Evolutionary conservation across 768 basidiomycete genomes (phyloP), one percentile per base, ranked within the genome.

Genomic region (Naganishia onofrii): DNA sequence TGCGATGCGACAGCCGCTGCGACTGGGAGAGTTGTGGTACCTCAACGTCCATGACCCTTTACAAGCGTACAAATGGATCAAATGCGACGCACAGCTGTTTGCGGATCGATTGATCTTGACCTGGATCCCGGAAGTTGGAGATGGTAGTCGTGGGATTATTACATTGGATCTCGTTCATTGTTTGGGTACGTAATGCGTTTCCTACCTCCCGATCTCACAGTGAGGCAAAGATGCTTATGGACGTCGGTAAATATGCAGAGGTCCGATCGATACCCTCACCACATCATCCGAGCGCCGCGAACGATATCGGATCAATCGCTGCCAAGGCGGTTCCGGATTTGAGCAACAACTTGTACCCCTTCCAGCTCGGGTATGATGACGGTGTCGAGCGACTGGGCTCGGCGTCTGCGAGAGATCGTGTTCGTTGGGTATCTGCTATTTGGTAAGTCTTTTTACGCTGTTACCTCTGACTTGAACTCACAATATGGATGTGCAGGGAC

Each of bases 341-440:
- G 80, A 15, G 81, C 84, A 76, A 89, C 93, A 71, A 85, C 87
- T 69, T 95, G 4, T 91, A 91, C 68, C 93, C 93, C 0, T 95
- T 96, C 81, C 92, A 94, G 78, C 85, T 96, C 32, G 79, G 93
- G 42, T 96, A 96, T 77, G 85, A 86, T 13, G 93, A 96, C 78
- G 93, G 93, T 0, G 88, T 93, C 1, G 93, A 96, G 78, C 82
- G 93, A 9, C 78, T 96, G 29, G 93, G 89, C 6, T 89, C 91
- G n/a, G 93, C 94, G 77, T 93, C 90, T 73, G 85, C 92, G 8
- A 80, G 90, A 69, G 90, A 93, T 78, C 84, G 93, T 74, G 89
- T 92, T 64, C 87, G 89, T 79, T 96, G 93, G 93, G 92, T 94
- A 15, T 90, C 90, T 75, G 86, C 91, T 5, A 86, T 96, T 67